Evolutionary conservation across 192 early-diverging fungal genomes (phyloP), one percentile per base, ranked within the genome.

Genomic region (Coemansia sp.): DNA sequence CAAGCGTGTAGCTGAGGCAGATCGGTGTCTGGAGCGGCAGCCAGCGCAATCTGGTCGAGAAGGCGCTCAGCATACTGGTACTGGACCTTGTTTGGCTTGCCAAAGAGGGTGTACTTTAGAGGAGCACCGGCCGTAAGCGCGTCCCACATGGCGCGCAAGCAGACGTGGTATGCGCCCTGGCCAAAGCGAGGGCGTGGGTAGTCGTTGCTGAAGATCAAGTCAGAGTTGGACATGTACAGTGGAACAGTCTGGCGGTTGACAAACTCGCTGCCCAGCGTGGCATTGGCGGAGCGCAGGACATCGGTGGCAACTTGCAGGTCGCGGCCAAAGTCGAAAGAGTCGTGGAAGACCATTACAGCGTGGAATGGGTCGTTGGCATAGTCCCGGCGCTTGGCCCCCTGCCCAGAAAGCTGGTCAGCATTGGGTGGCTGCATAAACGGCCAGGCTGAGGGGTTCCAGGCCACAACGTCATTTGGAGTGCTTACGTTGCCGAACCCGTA

Each of bases 291-390:
- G 29, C 81, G 76, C 30, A 94, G 76, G 1, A 93, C 78, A 49
- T 97, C 95, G 59, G 88, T 81, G 44, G 85, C 86, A 1, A 95
- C 77, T 73, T 96, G 94, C 60, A 94, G 70, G 67, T 95, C 95
- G 40, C 91, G 87, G 32, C 94, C 95, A 92, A 90, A 96, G 68
- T 97, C 89, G 20, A 81, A 76, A 35, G 92, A 91, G 70, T 97
- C 95, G 74, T 97, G 91, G 76, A 95, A 92, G 61, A 92, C 78
- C 88, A 96, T 85, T 0, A 93, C 82, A 0, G 88, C 89, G 37
- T 87, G 79, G 62, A 94, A 87, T 27, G 84, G 85, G 24, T 82
- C 75, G 24, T 71, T 65, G 13, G 85, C 55, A 47, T 56, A 83
- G 63, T 77, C 72, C 3, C 50, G 50, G 34, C 75, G 69, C 15